phyloP scores from a whole-genome alignment of 805 yeast species.

The Hemisphaericaspora nanyangensis region DNA sequence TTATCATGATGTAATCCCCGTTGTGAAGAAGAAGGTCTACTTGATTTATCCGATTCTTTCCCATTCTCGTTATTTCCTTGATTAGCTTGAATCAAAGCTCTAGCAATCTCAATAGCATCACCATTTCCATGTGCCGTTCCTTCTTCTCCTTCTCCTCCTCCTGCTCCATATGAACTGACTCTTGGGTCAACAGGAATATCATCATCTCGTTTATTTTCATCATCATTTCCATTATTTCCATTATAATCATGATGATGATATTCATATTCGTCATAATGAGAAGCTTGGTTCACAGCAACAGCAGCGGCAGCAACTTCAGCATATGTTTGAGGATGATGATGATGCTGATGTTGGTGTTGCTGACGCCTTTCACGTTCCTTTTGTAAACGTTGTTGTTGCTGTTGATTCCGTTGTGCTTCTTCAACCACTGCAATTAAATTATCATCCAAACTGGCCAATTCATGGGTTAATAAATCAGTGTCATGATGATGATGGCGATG shows the following conservation, averaged over 20 bases:
- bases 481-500: slow-evolving; percentile 23
- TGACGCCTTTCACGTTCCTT: slow-evolving; percentile 29
- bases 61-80: slow-evolving; percentile 17
- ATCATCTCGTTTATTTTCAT: slow-evolving; percentile 6
- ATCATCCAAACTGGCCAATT: slow-evolving; percentile 41
- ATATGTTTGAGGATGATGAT: slow-evolving; percentile 7
- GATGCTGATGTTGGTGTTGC: slow-evolving; percentile 8
- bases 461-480: slow-evolving; percentile 34
- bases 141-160: too few relatives aligned
- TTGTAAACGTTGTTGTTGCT: slow-evolving; percentile 25
- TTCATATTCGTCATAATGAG: slow-evolving; percentile 1
- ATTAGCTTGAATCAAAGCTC: slow-evolving; percentile 61
- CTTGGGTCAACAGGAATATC: slow-evolving; percentile 56
- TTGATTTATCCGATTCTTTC: not conserved
- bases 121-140: slow-evolving; percentile 29
- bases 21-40: too few relatives aligned
- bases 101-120: slow-evolving; percentile 61
- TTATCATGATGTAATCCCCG: too few relatives aligned
- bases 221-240: slow-evolving; percentile 6
- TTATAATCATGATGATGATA: slow-evolving; percentile 2
- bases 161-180: slow-evolving; percentile 45
- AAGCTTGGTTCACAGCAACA: not conserved
- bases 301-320: slow-evolving; percentile 11
- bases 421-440: slow-evolving; percentile 59
- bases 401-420: slow-evolving; percentile 37